Evolutionary conservation across 164 flowering plant genomes (phyloP), one percentile per base, ranked within the genome.

Genomic region (Paratinospora sagittata): DNA sequence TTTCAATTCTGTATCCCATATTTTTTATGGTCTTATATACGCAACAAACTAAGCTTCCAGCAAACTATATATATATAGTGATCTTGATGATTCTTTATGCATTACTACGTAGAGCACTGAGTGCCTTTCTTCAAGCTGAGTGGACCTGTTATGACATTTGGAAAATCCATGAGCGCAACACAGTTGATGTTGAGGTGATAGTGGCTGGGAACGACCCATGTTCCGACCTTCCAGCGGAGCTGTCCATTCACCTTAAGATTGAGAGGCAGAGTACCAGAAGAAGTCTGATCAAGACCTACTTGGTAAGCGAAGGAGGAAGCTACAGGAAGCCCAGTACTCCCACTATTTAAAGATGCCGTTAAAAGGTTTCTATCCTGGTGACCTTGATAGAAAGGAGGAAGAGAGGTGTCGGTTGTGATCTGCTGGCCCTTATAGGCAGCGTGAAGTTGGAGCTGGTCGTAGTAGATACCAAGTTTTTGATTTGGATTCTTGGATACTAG

Each of bases 181-280:
- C 94, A 89, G 33, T 84, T 74, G 3, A 89, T 84, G 41, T 82
- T 80, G 39, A 88, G 52, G 63, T 77, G 75, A 67, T 86, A 82
- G 3, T 72, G 68, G 0, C 87, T 79, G 4, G 91, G 88, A 33
- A n/a, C n/a, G n/a, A 86, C 90, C 90, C 88, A 89, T 26, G 84
- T 82, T 36, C 91, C 90, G 11, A 89, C 86, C 68, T 83, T 89
- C 94, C 94, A 89, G 49, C 89, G 70, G 4, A 89, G 72, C 79
- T 72, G 67, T 6, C 94, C 94, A 27, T 75, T 77, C 57, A 81
- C 67, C 78, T 84, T 86, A 23, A 89, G 12, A 19, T 64, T 78
- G 63, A 89, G 43, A 19, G 76, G 67, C 7, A 89, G 69, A 63
- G 74, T 83, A 23, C 91, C 91, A 0, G 77, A 0, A 21, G 14